Evolutionary conservation across 352 stramenopile species (phyloP), one percentile per base, ranked within the genome.

Genomic region (Pilasporangium apinafurcum): DNA sequence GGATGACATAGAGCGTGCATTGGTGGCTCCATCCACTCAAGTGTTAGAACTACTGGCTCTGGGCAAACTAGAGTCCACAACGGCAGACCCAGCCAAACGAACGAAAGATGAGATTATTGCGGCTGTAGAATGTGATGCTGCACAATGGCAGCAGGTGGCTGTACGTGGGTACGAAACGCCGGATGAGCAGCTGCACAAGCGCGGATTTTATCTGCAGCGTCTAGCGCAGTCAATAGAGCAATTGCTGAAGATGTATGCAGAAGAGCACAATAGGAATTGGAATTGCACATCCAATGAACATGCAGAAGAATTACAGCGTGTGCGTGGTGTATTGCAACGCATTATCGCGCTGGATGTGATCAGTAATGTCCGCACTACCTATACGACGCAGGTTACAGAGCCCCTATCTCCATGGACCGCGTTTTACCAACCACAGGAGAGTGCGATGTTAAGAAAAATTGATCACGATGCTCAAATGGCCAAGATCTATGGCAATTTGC

Each of bases 391-490:
- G 3, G 24, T 27, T 7, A 25, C 35, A 22, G 44, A 73, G 29
- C 16, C 51, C 0, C n/a, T n/a, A n/a, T 24, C 65, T 14, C 61
- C 64, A 1, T 83, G 69, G 73, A 76, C 70, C 14, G 42, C 53
- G 36, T 86, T 83, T 62, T 83, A 76, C 48, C 61, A 57, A 16
- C 70, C 70, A 13, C 44, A 53, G 24, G 52, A 64, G 22, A 64
- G 44, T 40, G 56, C 65, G 26, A 17, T 53, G 22, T 41, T 73
- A 20, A 43, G 51, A 30, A 52, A 64, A 30, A 30, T 61, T 8
- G 46, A 59, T 38, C 71, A 68, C 27, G 54, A 71, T 14, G 50
- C 53, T 3, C 70, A 80, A 29, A 52, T 78, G 29, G 74, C 74
- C 27, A 69, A 72, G 44, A 53, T 83, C 8, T 81, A 70, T 38